phyloP scores from a whole-genome alignment of 73 alveolate genomes.

The Tetrahymena elliotti region DNA sequence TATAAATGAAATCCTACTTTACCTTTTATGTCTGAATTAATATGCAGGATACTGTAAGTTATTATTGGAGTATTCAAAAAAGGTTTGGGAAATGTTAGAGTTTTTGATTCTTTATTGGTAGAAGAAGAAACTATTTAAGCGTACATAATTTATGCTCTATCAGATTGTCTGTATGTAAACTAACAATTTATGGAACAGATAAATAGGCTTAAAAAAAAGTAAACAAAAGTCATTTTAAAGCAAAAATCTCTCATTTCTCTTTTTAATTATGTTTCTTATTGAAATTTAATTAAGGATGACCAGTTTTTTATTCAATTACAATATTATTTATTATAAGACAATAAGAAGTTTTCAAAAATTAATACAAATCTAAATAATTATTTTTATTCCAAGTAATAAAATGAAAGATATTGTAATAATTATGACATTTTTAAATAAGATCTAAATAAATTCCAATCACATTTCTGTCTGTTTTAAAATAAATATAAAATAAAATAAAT shows the following conservation, averaged over 20 bases:
- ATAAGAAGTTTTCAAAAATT: too few species aligned
- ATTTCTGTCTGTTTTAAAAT: too few species aligned
- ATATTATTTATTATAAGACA: too few species aligned
- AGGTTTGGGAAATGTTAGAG: background rate
- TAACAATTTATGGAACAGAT: background rate
- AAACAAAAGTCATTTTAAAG: background rate
- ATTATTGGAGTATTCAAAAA: background rate
- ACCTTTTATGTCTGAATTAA: background rate
- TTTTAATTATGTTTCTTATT: too few species aligned
- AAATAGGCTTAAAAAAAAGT: background rate
- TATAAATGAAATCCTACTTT: background rate
- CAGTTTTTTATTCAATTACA: too few species aligned
- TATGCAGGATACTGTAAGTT: background rate
- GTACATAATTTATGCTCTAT: background rate
- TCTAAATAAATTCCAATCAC: too few species aligned
- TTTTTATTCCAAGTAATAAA: too few species aligned
- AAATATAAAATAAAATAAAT: too few species aligned
- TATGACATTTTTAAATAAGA: too few species aligned
- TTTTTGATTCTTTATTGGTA: background rate
- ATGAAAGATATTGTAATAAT: too few species aligned
- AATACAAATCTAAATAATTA: too few species aligned
- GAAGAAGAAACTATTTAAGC: background rate
- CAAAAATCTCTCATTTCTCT: background rate
- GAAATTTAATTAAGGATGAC: too few species aligned
- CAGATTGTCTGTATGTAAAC: background rate